Base-by-base conservation (phyloP, 2,329 filamentous ascomycete genomes). In the Chaetomiaceae sp. region DNA sequence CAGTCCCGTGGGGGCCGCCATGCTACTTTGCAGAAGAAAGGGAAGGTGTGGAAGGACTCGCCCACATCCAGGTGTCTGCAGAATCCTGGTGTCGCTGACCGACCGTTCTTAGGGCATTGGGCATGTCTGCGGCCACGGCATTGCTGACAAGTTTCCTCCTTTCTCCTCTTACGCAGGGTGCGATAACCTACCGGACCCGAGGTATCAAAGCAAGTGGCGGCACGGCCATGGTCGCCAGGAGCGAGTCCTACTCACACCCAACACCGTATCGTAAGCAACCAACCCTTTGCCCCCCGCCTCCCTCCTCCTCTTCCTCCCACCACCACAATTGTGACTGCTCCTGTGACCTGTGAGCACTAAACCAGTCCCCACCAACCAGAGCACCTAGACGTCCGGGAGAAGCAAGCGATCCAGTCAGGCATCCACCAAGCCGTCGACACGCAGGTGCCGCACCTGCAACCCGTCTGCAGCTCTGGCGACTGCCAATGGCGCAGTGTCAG, bases 51-150 rank as follows among this genome's bases (percentile, higher is more conserved):
- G 11, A 27, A 18, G 37, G 14, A 36, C 29, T 41, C 33, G 18
- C n/a, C 12, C 38, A 9, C 18, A 12, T 6, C 10, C 33, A 27
- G 5, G 15, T 22, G 14, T 34, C 38, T 30, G 27, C 11, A 32
- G 41, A 33, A n/a, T n/a, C 20, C 37, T 33, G 19, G 24, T 36
- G 26, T 42, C 14, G 38, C 44, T 50, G 26, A 45, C 34, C 1
- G 36, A 27, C 20, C 33, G 5, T 26, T 45, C 37, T 45, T 24
- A 56, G 54, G 26, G 47, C 51, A n/a, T 39, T 61, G 20, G 60
- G 60, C 17, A 56, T 56, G 34, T 47, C 56, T 5, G 59, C 55
- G 4, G 59, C 59, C 20, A 36, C 55, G 5, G 49, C 57, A 1
- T 32, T 58, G 17, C 15, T 59, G 12, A 52, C 57, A 1, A 30